phyloP scores from a whole-genome alignment of 2,329 filamentous ascomycete species.

The Allantophomopsis lycopodina region DNA sequence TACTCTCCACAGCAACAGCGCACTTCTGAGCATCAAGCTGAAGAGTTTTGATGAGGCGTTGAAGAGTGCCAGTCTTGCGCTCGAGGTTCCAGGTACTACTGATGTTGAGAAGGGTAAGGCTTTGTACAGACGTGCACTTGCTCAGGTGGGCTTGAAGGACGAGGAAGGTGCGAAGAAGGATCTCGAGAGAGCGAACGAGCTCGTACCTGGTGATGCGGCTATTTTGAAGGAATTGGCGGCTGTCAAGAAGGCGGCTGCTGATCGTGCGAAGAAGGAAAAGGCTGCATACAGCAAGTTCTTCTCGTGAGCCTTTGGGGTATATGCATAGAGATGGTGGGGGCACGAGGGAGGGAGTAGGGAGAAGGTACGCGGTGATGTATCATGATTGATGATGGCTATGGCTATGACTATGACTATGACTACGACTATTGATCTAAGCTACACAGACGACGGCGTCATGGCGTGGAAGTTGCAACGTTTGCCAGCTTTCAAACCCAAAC shows the following conservation, averaged over 20 bases:
- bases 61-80: slow-evolving; percentile 27
- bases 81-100: slow-evolving; percentile 50
- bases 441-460: too few relatives aligned
- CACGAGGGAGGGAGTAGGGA: too few relatives aligned
- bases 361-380: too few relatives aligned
- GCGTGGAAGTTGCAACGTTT: too few relatives aligned
- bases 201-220: slow-evolving; percentile 63
- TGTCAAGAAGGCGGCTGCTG: slow-evolving; percentile 66
- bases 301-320: not conserved
- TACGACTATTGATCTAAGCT: too few relatives aligned
- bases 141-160: slow-evolving; percentile 65
- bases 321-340: too few relatives aligned
- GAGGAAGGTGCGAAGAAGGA: slow-evolving; percentile 69
- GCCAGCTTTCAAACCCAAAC: too few relatives aligned
- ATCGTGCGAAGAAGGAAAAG: slow-evolving; percentile 76
- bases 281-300: slow-evolving; percentile 91
- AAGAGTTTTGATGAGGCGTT: not conserved
- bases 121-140: slow-evolving; percentile 68
- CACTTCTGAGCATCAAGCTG: too few relatives aligned
- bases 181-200: slow-evolving; percentile 59
- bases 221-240: slow-evolving; percentile 60
- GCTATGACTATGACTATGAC: too few relatives aligned
- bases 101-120: slow-evolving; percentile 82
- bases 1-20: slow-evolving; percentile 76
- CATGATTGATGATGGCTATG: too few relatives aligned